These are phyloP conservation scores for Cyanidioschyzon merolae DNA, from an alignment of 23 red algal genomes.

Conservation along the genomic window DNA sequence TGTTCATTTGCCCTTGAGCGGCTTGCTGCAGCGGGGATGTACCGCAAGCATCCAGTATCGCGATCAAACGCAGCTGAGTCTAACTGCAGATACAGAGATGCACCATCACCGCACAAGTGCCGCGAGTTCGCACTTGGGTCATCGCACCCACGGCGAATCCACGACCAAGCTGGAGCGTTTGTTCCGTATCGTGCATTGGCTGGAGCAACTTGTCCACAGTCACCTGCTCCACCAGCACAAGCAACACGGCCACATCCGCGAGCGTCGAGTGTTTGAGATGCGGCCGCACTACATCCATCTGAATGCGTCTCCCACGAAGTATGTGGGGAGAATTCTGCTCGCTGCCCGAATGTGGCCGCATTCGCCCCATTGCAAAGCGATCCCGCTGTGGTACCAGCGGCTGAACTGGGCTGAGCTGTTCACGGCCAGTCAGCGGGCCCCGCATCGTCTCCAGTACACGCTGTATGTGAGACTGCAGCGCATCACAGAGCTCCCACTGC, in stretches of 20 bases:
- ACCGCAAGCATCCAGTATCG: neutral
- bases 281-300: conserved; percentile 1
- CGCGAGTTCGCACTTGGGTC: too few species aligned
- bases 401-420: neutral
- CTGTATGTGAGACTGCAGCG: neutral
- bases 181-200: too few species aligned
- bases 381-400: neutral
- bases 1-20: neutral
- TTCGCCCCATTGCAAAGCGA: neutral
- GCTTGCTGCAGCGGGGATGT: neutral
- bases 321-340: neutral
- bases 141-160: too few species aligned
- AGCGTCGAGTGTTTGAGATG: neutral
- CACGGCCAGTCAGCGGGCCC: neutral
- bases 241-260: neutral
- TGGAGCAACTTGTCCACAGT: too few species aligned
- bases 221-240: too few species aligned
- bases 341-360: neutral
- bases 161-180: too few species aligned
- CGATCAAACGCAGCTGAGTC: neutral
- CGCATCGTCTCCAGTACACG: neutral
- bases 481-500: neutral
- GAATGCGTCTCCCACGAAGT: neutral
- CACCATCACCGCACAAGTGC: neutral
- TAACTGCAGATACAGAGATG: neutral